Evolutionary conservation across 306 rosid genomes (phyloP).

Genomic region (Fagus sylvatica): DNA sequence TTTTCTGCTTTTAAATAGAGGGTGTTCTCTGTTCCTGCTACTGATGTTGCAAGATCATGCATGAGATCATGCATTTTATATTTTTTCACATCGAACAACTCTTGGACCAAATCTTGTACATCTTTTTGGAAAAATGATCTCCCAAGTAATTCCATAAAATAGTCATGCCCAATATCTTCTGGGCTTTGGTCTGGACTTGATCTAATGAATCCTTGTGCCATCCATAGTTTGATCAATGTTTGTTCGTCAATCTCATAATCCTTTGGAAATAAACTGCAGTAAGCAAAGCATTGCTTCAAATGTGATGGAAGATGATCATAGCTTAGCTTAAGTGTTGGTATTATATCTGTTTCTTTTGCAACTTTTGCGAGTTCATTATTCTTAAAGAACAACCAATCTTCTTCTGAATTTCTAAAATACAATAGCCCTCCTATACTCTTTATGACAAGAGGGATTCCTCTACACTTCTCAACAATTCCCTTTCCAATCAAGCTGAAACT

Average conservation of each 20-base stretch:
- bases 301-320: conserved; percentile 33
- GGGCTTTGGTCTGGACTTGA: background rate
- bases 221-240: conserved; percentile 36
- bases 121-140: conserved; percentile 38
- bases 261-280: conserved; percentile 33
- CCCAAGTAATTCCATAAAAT: conserved; percentile 33
- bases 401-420: too few species aligned
- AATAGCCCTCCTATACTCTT: conserved; percentile 7
- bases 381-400: too few species aligned
- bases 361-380: too few species aligned
- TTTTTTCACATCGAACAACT: background rate
- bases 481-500: conserved; percentile 17
- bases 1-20: too few species aligned
- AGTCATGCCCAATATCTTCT: conserved; percentile 43
- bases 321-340: conserved; percentile 30
- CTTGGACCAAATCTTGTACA: background rate
- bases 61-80: conserved; percentile 31
- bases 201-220: conserved; percentile 44
- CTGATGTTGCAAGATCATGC: conserved; percentile 37
- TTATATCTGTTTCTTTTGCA: conserved; percentile 25
- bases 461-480: conserved; percentile 30
- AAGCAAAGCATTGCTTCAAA: conserved; percentile 38
- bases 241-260: conserved; percentile 22
- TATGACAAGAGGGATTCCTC: conserved; percentile 26
- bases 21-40: conserved; percentile 10